phyloP scores from a whole-genome alignment of 1,284 basidiomycete genomes.

The Trichosporon coremiiforme region DNA sequence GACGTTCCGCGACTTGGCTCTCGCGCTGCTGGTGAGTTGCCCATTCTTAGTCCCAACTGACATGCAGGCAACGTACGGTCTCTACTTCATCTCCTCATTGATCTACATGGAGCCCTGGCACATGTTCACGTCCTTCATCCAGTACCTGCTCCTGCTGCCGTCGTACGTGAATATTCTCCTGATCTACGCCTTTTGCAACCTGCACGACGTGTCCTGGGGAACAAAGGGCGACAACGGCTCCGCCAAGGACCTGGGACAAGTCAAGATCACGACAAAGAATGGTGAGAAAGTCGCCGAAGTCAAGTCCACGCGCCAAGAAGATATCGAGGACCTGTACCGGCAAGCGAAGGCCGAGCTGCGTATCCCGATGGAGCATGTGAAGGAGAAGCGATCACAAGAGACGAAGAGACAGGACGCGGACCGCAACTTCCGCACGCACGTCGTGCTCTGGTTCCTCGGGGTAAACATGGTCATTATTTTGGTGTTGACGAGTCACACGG shows the following conservation, averaged over 20 bases:
- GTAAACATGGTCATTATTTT: constrained; percentile 82
- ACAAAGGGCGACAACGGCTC: constrained; percentile 87
- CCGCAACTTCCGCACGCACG: constrained; percentile 63
- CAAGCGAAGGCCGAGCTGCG: constrained; percentile 68
- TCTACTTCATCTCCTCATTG: constrained; percentile 82
- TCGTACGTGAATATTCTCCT: constrained; percentile 79
- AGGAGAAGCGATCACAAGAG: constrained; percentile 79
- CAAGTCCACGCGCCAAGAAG: constrained; percentile 74
- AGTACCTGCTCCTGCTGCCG: constrained; percentile 58
- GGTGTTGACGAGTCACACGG: constrained; percentile 75
- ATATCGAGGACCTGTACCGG: constrained; percentile 82
- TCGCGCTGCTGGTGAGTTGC: constrained; percentile 44
- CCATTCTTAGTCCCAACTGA: neutral
- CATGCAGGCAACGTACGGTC: constrained; percentile 74
- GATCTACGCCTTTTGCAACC: constrained; percentile 70
- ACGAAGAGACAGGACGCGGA: constrained; percentile 77
- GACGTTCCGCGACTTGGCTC: constrained; percentile 73
- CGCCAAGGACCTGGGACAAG: constrained; percentile 80
- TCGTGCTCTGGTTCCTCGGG: constrained; percentile 80
- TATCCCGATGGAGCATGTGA: constrained; percentile 61
- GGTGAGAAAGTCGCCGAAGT: constrained; percentile 80
- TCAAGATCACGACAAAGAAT: constrained; percentile 76
- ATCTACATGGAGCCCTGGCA: constrained; percentile 91
- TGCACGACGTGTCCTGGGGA: constrained; percentile 83
- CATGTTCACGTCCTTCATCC: constrained; percentile 81